phyloP scores from a whole-genome alignment of 768 basidiomycete species.

The Boletus sp. region DNA sequence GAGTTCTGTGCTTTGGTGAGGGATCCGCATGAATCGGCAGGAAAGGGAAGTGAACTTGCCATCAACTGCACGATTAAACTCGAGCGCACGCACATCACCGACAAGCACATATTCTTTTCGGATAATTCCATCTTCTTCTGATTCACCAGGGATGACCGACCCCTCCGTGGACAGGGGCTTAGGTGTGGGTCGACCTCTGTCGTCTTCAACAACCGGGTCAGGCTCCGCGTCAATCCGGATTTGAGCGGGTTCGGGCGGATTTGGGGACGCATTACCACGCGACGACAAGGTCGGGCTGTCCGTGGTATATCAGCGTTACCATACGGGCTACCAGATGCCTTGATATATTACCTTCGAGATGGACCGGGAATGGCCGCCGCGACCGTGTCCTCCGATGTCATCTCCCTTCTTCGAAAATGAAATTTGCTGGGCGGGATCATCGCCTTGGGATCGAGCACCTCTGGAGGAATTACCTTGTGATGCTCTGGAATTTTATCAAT shows the following conservation, averaged over 20 bases:
- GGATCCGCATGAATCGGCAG: slow-evolving; percentile 1
- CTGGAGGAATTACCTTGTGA: slow-evolving; percentile 71
- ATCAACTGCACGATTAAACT: slow-evolving; percentile 89
- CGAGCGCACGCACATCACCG: slow-evolving; percentile 83
- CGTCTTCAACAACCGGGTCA: slow-evolving; percentile 5
- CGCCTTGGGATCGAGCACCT: slow-evolving; percentile 73
- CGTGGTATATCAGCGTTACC: not conserved
- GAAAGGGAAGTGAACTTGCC: slow-evolving; percentile 46
- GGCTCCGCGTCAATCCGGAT: slow-evolving; percentile 11
- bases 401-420: slow-evolving; percentile 52
- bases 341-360: slow-evolving; percentile 21
- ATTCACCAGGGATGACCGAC: slow-evolving; percentile 77
- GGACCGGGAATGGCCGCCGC: not conserved
- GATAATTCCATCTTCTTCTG: slow-evolving; percentile 76
- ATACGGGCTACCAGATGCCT: not conserved
- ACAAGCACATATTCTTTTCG: slow-evolving; percentile 92
- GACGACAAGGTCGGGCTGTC: slow-evolving; percentile 14
- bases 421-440: slow-evolving; percentile 84
- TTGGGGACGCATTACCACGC: slow-evolving; percentile 18
- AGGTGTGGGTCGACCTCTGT: slow-evolving; percentile 8
- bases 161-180: slow-evolving; percentile 49
- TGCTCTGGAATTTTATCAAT: slow-evolving; percentile 60
- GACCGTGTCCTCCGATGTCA: slow-evolving; percentile 11
- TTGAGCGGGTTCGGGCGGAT: slow-evolving; percentile 11
- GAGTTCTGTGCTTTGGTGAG: slow-evolving; percentile 49